Evolutionary conservation across 2,329 filamentous ascomycete species (phyloP), one percentile per base, ranked within the genome.

Genomic region (Neonectria sp.): DNA sequence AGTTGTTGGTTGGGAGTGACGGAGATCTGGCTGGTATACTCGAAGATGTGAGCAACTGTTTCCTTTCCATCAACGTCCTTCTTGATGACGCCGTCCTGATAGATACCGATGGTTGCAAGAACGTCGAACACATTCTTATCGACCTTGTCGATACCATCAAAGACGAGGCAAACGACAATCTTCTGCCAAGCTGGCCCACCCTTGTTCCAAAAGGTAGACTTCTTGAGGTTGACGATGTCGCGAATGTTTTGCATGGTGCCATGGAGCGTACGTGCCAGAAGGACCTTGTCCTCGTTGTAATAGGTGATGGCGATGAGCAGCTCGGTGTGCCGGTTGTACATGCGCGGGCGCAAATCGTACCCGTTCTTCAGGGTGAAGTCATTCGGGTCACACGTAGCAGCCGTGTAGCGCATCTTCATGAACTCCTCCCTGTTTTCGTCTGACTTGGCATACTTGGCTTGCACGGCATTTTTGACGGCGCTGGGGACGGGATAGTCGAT

Each of bases 241-340:
- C 35, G 51, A 40, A 62, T 56, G 46, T 62, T 62, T 43, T 55
- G 45, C 40, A 62, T 33, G 25, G 55, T 15, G 35, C 46, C 46
- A 4, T 55, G 51, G 37, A 62, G 17, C n/a, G 51, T 62, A 17
- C 60, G 51, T 9, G 51, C 40, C 6, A 56, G 60, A 24, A 62
- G 60, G 13, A 55, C 29, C 27, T 56, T 62, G n/a, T 56, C 60
- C 29, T 62, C 60, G 15, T 62, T 62, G 52, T 62, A 62, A 7
- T 62, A 62, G 6, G 60, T 62, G 7, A 56, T 45, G 2, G 51
- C 29, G 31, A 62, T 40, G n/a, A 62, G 60, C 9, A 55, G 25
- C 15, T 62, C 60, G 4, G 60, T 62, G 5, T 62, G 52, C 7
- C 60, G 52, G 25, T 62, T 53, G 27, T 62, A 62, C 29, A 62